Base-by-base conservation (phyloP, 75 land plant genomes). In the Selaginella moellendorffii region DNA sequence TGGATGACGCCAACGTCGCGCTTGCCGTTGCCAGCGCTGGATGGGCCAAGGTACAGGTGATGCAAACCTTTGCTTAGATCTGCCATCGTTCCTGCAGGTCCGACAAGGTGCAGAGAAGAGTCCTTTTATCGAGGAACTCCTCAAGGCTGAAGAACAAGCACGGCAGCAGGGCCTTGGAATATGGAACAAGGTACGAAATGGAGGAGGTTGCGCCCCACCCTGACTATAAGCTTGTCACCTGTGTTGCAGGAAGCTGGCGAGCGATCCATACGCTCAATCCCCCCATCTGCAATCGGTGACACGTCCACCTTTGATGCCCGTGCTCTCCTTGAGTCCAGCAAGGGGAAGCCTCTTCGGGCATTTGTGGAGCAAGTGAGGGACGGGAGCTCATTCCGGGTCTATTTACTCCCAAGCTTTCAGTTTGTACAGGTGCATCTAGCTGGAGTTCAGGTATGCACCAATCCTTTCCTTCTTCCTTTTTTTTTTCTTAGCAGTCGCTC, bases 391-490 rank as follows among this genome's bases (percentile, higher is more conserved):
- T 42, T 95, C 31, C 75, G 99, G 24, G 90, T 82, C 31, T 95
- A 95, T 56, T 65, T 95, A 73, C 88, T 95, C 20, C 97, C 99
- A 0, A 82, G 78, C 0, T 95, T 95, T 68, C 87, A 90, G 70
- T 95, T 80, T 80, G 99, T 95, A 53, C 99, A 90, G 79, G 97
- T 95, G 14, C 83, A 87, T 65, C 76, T 87, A 42, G 97, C 91
- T 21, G 99, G 99, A 53, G 73, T 86, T 46, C 99, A 95, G 99
- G 99, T 95, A 56, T 19, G 59, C 9, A 2, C 19, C 5, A 46
- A 10, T 14, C 19, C 9, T 2, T 9, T 2, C 64, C 64, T 8
- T 25, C 9, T 63, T 12, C 27, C 9, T 12, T 28, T 28, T 10
- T 26, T 8, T 63, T 64, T 64, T 26, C 1, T 64, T 20, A 1